Evolutionary conservation across 2,329 filamentous ascomycete species (phyloP), one percentile per base, ranked within the genome.

Genomic region (Dendryphion nanum): DNA sequence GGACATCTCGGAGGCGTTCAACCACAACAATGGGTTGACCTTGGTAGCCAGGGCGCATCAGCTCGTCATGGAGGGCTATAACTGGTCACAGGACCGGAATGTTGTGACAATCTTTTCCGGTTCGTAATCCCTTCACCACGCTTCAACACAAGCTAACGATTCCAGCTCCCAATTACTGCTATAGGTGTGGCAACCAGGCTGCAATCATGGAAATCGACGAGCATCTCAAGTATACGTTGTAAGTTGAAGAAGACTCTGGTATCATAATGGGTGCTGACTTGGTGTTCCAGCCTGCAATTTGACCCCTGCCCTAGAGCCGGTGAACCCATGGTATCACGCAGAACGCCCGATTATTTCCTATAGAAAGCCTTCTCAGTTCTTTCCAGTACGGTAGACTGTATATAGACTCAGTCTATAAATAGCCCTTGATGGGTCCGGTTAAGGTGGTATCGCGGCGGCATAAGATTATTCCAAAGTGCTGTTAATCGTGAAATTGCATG

Each of bases 181-280:
- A 98, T 78, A 82, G 93, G 68, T 98, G 93, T 65, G 93, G 93
- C 64, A 98, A 98, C 72, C 93, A 97, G 72, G 93, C 93, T 40
- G 93, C 93, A n/a, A 97, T 98, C 68, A 98, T 98, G 93, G 93
- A 97, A 72, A 98, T 98, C 69, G 93, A 97, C 53, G 93, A 98
- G 73, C 90, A 97, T 69, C 75, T 98, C 65, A 97, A 98, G 77
- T 98, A 97, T 73, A 97, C 93, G 62, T 97, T 98, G 91, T 96
- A 79, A 70, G 89, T 83, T 20, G 20, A 31, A n/a, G 20, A 13
- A 33, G 7, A 19, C n/a, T 18, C 15, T 14, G 30, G 8, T 15
- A 19, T n/a, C n/a, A n/a, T n/a, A n/a, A 10, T 5, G 29, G 20
- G 15, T 5, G 44, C 57, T 67, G 42, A 65, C 51, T 33, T 18